Evolutionary conservation across 495 filamentous ascomycete species (phyloP).

Genomic region (Aspergillus wentii): DNA sequence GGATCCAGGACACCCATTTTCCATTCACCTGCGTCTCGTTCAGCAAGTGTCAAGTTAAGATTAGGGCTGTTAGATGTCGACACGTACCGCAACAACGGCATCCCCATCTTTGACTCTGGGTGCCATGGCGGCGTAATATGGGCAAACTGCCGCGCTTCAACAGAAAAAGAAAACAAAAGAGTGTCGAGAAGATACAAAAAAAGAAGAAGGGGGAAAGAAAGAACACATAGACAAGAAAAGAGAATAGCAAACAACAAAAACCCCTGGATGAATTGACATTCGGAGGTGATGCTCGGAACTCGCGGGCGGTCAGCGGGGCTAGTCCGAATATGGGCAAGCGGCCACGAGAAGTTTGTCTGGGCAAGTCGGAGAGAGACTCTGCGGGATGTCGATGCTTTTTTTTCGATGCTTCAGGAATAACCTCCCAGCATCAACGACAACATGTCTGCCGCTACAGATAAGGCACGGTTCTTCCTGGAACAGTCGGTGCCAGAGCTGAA

Average conservation of each 20-base stretch:
- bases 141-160: slow-evolving; percentile 9
- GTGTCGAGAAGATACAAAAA: slow-evolving; percentile 29
- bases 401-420: slow-evolving; percentile 6
- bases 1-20: slow-evolving; percentile 86
- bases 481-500: slow-evolving; percentile 85
- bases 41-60: slow-evolving; percentile 1
- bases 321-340: slow-evolving; percentile 15
- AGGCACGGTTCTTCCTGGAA: slow-evolving; percentile 91
- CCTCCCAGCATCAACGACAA: slow-evolving; percentile 4
- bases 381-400: slow-evolving; percentile 39
- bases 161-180: slow-evolving; percentile 30
- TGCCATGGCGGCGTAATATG: slow-evolving; percentile 57
- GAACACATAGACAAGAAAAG: slow-evolving; percentile 13
- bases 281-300: slow-evolving; percentile 15
- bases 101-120: slow-evolving; percentile 88
- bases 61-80: slow-evolving; percentile 8
- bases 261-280: slow-evolving; percentile 23
- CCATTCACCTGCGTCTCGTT: slow-evolving; percentile 60
- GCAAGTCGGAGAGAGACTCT: slow-evolving; percentile 8
- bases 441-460: slow-evolving; percentile 85
- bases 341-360: slow-evolving; percentile 4
- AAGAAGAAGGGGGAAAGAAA: slow-evolving; percentile 17
- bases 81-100: slow-evolving; percentile 64
- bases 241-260: slow-evolving; percentile 17
- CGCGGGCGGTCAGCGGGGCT: slow-evolving; percentile 5